These are phyloP conservation scores for Hibiscus trionum DNA, from an alignment of 345 rosid genomes.

Conservation along the genomic window DNA sequence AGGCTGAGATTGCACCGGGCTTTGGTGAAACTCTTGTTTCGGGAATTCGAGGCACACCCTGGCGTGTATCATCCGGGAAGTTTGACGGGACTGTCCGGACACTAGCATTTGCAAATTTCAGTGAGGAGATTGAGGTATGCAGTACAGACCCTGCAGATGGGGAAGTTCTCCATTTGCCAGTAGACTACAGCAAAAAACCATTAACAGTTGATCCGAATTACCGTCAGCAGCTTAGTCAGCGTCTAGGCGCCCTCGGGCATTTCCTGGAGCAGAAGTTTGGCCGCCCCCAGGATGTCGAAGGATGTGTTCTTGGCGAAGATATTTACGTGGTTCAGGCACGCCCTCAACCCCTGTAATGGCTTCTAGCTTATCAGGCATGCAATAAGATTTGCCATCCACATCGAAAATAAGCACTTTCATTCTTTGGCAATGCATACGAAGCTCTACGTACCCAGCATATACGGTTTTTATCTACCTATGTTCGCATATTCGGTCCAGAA, in stretches of 20 bases:
- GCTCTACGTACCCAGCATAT: not conserved
- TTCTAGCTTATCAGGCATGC: not conserved
- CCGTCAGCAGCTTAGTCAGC: slow-evolving; percentile 68
- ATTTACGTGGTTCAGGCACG: slow-evolving; percentile 82
- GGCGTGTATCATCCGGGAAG: slow-evolving; percentile 83
- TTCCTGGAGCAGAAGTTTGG: slow-evolving; percentile 89
- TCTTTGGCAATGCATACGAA: not conserved
- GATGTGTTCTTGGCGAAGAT: slow-evolving; percentile 80
- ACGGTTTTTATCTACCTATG: not conserved
- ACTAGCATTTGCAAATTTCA: slow-evolving; percentile 86
- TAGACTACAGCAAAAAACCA: slow-evolving; percentile 87
- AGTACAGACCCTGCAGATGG: slow-evolving; percentile 75
- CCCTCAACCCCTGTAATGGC: slow-evolving; percentile 63
- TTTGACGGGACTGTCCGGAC: slow-evolving; percentile 63
- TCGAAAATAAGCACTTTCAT: not conserved
- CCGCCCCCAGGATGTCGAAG: slow-evolving; percentile 93
- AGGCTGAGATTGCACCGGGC: slow-evolving; percentile 93
- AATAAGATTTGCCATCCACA: not conserved
- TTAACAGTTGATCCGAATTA: slow-evolving; percentile 56
- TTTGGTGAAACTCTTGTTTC: slow-evolving; percentile 93
- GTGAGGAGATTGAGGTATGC: slow-evolving; percentile 64
- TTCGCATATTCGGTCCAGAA: not conserved
- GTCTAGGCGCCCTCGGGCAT: slow-evolving; percentile 64
- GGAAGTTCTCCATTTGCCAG: slow-evolving; percentile 45
- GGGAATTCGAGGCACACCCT: slow-evolving; percentile 88